Base-by-base conservation (phyloP, 768 basidiomycete genomes). In the Pisolithus orientalis region DNA sequence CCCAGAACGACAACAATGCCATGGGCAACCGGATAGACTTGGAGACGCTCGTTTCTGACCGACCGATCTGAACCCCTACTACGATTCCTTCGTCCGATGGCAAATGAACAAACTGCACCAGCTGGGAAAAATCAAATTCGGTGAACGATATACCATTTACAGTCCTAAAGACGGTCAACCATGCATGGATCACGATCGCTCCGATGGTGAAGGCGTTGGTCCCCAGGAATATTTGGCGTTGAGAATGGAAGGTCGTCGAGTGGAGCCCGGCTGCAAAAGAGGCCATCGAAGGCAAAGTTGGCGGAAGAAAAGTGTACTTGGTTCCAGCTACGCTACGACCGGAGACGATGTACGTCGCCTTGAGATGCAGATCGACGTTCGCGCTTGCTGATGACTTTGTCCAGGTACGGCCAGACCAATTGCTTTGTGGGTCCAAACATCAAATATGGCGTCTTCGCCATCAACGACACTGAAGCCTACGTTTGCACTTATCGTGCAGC, bases 161-260 rank as follows among this genome's bases (percentile, higher is more conserved):
- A 94, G 91, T 57, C 93, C 94, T 2, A 97, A 97, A 70, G 96
- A 99, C 60, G 94, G 94, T 2, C 96, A 98, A 65, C 95, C 96
- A 0, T 99, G 96, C 65, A 98, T 99, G 96, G 96, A 99, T 70
- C 96, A 99, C 72, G 96, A 99, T 69, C 87, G 96, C 52, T 80
- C 84, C 48, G 91, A 92, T 53, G 96, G 96, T 39, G 96, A 99
- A 70, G 95, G 87, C 44, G 75, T 93, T 51, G 92, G 91, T 6
- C 96, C 96, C 4, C 92, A 94, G 63, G 95, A 98, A 65, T 98
- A 98, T 72, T 90, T 94, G 17, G 87, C 76, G 17, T 71, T 98
- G 68, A 97, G 96, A 75, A 91, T 98, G 89, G 84, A 90, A 90
- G 69, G 93, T 98, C 2, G 72, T 84, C 13, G 75, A 89, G 53